Evolutionary conservation across 2,329 filamentous ascomycete species (phyloP), one percentile per base, ranked within the genome.

Genomic region (Phialocephala subalpina): DNA sequence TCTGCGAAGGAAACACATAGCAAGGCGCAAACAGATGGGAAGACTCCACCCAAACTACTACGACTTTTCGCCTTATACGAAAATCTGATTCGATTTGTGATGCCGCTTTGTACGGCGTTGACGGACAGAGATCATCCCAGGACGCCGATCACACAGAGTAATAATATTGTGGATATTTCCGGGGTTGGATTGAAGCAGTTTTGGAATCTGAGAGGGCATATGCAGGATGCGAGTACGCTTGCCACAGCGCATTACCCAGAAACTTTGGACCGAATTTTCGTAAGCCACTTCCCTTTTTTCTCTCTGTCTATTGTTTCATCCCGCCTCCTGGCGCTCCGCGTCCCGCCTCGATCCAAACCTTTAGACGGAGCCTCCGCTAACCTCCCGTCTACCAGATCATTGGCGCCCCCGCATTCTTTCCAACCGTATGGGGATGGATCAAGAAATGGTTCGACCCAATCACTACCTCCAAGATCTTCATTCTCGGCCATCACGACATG

Each of bases 241-340:
- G 95, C 95, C 6, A 97, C 94, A 3, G 93, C 94, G 5, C 92
- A 97, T 80, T 98, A 97, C 77, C 95, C 95, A 0, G 95, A 98
- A 81, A 98, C 94, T 0, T 82, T 97, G 58, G 95, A 97, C 77
- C 86, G 92, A 72, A 92, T 92, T 78, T 93, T 90, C 76, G 85
- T 75, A 64, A 33, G 72, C 72, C 20, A 14, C 16, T 57, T 3
- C 16, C n/a, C n/a, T 29, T n/a, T 25, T 12, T 12, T 9, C 5
- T 7, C 14, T 25, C 18, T n/a, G 18, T 6, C 55, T 16, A 40
- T 22, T 29, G 9, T 16, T 33, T 53, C 12, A 1, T 18, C 18
- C 8, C 25, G 9, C 11, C 12, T 22, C 49, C 27, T n/a, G 4
- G n/a, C n/a, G n/a, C n/a, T n/a, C n/a, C n/a, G n/a, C 49, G 25